Conservation (phyloP, 257 asterid genomes). For the Jacaranda mimosifolia region DNA sequence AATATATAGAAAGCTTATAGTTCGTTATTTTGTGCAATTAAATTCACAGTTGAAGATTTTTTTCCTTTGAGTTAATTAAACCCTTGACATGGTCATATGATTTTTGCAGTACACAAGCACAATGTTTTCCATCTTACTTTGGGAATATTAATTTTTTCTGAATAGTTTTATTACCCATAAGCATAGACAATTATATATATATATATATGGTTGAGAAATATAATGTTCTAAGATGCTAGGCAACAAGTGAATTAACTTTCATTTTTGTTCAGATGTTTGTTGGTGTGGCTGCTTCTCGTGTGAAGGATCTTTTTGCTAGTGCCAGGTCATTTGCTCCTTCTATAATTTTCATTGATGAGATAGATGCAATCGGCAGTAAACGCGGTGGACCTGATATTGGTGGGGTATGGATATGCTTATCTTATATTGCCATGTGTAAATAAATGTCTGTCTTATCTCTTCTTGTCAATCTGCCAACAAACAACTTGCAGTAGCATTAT, state of each 20-base stretch:
- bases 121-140: background rate
- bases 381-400: conserved; percentile 99
- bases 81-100: conserved; percentile 13
- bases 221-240: conserved; percentile 26
- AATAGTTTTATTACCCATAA: conserved; percentile 7
- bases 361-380: conserved; percentile 99
- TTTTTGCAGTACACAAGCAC: background rate
- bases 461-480: conserved; percentile 28
- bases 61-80: conserved; percentile 12
- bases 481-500: conserved; percentile 3
- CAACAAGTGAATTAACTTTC: conserved; percentile 26
- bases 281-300: conserved; percentile 99
- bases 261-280: conserved; percentile 87
- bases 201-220: conserved; percentile 5
- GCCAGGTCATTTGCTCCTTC: conserved; percentile 98
- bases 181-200: background rate
- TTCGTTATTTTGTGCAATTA: conserved; percentile 3
- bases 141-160: background rate
- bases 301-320: conserved; percentile 94
- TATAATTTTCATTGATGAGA: conserved; percentile 96
- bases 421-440: conserved; percentile 19
- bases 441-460: conserved; percentile 21
- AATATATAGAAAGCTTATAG: conserved; percentile 9
- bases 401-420: conserved; percentile 73
- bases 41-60: background rate